phyloP scores from a whole-genome alignment of 306 rosid genomes.

The Cyclanthera cordifolia region DNA sequence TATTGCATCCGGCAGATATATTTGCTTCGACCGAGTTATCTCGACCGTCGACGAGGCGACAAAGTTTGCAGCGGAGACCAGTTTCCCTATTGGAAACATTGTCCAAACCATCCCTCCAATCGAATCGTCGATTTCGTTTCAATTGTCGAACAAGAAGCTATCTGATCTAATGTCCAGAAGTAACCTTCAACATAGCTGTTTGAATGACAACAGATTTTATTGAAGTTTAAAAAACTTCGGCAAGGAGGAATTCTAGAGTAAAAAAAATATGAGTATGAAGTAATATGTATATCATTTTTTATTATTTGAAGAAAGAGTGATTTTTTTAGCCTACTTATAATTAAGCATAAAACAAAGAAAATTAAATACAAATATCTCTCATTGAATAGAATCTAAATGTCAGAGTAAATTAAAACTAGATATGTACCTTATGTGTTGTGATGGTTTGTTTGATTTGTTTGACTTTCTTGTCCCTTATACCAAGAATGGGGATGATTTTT shows the following conservation, averaged over 20 bases:
- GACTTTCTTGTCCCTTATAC: no score
- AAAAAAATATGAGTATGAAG: not conserved
- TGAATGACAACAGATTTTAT: constrained; percentile 15
- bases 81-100: constrained; percentile 32
- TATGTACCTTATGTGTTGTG: no score
- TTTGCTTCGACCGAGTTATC: constrained; percentile 49
- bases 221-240: not conserved
- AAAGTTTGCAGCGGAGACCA: constrained; percentile 33
- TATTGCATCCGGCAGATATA: constrained; percentile 62
- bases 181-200: constrained; percentile 22
- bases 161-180: constrained; percentile 42
- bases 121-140: constrained; percentile 9
- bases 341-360: no score
- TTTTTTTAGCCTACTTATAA: no score
- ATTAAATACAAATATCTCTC: no score
- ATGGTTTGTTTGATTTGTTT: no score
- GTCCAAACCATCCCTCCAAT: constrained; percentile 22
- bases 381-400: no score
- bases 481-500: no score
- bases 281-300: not conserved
- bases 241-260: not conserved
- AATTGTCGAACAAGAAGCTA: constrained; percentile 49
- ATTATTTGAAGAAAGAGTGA: not conserved
- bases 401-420: no score
- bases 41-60: constrained; percentile 30